Evolutionary conservation across 179 eudicot genomes (phyloP).

Genomic region (Pouteria campechiana): DNA sequence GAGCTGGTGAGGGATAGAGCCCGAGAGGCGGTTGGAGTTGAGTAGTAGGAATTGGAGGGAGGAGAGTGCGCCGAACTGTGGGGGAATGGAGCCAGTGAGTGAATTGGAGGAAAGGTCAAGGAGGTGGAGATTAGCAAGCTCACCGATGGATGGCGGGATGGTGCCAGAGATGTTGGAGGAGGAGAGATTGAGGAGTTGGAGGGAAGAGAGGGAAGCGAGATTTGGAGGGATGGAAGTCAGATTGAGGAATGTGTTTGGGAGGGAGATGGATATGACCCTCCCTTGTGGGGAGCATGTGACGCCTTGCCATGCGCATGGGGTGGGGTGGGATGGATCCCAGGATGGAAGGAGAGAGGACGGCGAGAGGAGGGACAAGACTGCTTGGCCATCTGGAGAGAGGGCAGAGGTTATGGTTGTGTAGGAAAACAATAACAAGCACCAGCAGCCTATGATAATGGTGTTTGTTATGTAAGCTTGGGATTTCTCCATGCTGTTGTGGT

Average conservation of each 20-base stretch:
- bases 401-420: constrained; percentile 9
- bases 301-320: constrained; percentile 51
- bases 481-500: too few relatives aligned
- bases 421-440: too few relatives aligned
- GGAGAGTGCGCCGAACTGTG: constrained; percentile 27
- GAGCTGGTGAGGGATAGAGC: constrained; percentile 32
- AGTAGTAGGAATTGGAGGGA: constrained; percentile 23
- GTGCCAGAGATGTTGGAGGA: constrained; percentile 35
- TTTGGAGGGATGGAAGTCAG: constrained; percentile 31
- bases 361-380: constrained; percentile 30
- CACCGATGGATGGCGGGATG: constrained; percentile 35
- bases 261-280: constrained; percentile 27
- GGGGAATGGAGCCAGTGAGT: constrained; percentile 43
- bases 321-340: constrained; percentile 37
- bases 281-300: constrained; percentile 34
- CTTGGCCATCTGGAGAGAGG: constrained; percentile 16
- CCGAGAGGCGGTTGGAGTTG: constrained; percentile 37
- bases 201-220: constrained; percentile 24
- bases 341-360: constrained; percentile 34
- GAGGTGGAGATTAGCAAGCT: constrained; percentile 15
- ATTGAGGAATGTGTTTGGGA: constrained; percentile 26
- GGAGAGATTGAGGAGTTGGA: constrained; percentile 31
- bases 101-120: constrained; percentile 47
- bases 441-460: too few relatives aligned
- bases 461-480: too few relatives aligned